phyloP scores from a whole-genome alignment of 106 monocot genomes.

The Phalaenopsis equestris region DNA sequence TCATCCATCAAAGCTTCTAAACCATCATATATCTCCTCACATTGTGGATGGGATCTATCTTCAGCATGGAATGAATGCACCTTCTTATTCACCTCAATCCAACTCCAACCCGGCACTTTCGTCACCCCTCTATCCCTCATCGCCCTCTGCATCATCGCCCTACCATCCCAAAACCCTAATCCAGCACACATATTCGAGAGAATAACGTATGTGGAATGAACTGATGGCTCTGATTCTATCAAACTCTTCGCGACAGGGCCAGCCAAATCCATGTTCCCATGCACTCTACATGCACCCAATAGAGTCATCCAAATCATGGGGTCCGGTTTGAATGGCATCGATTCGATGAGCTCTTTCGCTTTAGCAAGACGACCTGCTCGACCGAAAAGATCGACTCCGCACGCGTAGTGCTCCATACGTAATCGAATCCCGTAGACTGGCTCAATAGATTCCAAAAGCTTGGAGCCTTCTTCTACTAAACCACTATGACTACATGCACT shows the following conservation, averaged over 20 bases:
- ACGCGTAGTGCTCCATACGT: conserved; percentile 87
- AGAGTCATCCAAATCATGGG: conserved; percentile 69
- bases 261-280: conserved; percentile 60
- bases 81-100: conserved; percentile 69
- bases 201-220: conserved; percentile 63
- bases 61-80: conserved; percentile 82
- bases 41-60: conserved; percentile 53
- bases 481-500: conserved; percentile 79
- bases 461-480: conserved; percentile 45
- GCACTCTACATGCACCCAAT: conserved; percentile 63
- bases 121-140: conserved; percentile 67
- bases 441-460: conserved; percentile 40
- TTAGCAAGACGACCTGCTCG: conserved; percentile 53
- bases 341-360: conserved; percentile 38
- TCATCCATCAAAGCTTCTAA: conserved; percentile 32
- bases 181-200: conserved; percentile 53
- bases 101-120: conserved; percentile 91
- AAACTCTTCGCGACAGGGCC: conserved; percentile 29
- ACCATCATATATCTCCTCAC: conserved; percentile 41
- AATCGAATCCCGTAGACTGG: conserved; percentile 33
- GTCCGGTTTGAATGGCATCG: conserved; percentile 75
- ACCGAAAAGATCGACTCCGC: conserved; percentile 78
- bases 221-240: conserved; percentile 26
- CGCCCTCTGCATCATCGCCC: conserved; percentile 44
- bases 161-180: conserved; percentile 45